Evolutionary conservation across 768 basidiomycete species (phyloP), one percentile per base, ranked within the genome.

Genomic region (Pleurotus citrinopileatus): DNA sequence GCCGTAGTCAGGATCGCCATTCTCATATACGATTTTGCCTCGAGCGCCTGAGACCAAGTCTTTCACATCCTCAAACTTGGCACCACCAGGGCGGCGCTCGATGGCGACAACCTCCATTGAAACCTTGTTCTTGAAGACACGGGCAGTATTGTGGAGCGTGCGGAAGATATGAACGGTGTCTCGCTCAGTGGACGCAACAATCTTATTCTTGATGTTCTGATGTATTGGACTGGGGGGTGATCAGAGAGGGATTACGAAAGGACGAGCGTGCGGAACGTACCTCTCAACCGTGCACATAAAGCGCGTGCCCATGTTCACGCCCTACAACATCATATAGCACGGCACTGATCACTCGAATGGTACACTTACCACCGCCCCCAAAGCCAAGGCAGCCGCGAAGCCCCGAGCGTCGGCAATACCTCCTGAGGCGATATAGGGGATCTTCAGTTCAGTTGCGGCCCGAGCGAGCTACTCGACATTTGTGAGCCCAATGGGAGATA

Each of bases 281-380:
- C 86, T 83, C 67, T 97, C 94, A 9, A 85, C 82, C 1, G 93
- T 95, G 67, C 89, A 90, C 91, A 96, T 88, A 73, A 97, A 95
- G 4, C 93, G 82, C 7, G 94, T 94, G 10, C 89, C 94, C 88
- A 94, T 91, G 63, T 94, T 96, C 10, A 89, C 77, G 40, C 93
- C 94, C 86, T 91, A 37, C n/a, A 12, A 40, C 43, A 52, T 34
- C 40, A n/a, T 40, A 23, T 19, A 26, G 23, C 10, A 32, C 5
- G 3, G 5, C 13, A 13, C 53, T 44, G 3, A 52, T n/a, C 19
- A 53, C 42, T 17, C 23, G 25, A 19, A 52, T 29, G 26, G 29
- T 12, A 22, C 25, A 78, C 86, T 67, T 67, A 91, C 89, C 27
- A 77, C 76, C 54, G 90, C 91, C 56, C 93, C 94, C 2, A 96